phyloP scores from a whole-genome alignment of 1,139 yeast genomes.

The Citeromyces hawaiiensis region DNA sequence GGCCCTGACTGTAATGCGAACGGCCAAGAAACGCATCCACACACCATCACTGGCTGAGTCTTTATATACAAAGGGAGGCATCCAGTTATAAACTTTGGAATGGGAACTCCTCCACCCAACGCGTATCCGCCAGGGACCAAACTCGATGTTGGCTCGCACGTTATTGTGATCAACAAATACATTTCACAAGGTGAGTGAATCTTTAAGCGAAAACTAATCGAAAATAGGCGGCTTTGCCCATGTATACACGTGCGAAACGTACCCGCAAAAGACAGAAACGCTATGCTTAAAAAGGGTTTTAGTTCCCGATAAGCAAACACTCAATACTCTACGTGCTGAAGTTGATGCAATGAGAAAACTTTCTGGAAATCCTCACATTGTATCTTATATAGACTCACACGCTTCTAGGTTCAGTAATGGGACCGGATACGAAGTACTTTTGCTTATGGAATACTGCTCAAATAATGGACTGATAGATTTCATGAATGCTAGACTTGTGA shows the following conservation, averaged over 20 bases:
- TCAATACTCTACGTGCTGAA: conserved; percentile 54
- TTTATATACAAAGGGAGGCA: no score
- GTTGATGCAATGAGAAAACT: conserved; percentile 72
- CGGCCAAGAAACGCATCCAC: no score
- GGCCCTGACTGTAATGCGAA: no score
- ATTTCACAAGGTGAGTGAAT: conserved; percentile 35
- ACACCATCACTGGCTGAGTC: no score
- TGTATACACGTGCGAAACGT: conserved; percentile 50
- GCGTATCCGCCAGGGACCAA: conserved; percentile 49
- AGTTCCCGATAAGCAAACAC: conserved; percentile 57
- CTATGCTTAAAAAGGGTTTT: conserved; percentile 62
- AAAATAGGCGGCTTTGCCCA: conserved; percentile 58
- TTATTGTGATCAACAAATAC: conserved; percentile 41
- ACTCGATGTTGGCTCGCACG: conserved; percentile 54
- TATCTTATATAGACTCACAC: conserved; percentile 62
- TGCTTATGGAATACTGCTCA: conserved; percentile 70
- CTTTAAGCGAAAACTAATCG: neutral
- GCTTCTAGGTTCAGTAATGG: conserved; percentile 45
- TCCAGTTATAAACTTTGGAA: no score
- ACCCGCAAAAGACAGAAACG: conserved; percentile 24
- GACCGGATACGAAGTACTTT: conserved; percentile 55
- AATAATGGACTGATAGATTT: conserved; percentile 58
- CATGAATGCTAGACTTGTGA: conserved; percentile 58
- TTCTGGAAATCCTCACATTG: conserved; percentile 42
- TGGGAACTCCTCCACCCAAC: conserved; percentile 36